A percentile compares a stretch with the other conserved stretches of the same genome.
These are phyloP conservation scores for Neofusicoccum ribis DNA, from an alignment of 2,329 filamentous ascomycete genomes.

Conservation along the genomic window DNA sequence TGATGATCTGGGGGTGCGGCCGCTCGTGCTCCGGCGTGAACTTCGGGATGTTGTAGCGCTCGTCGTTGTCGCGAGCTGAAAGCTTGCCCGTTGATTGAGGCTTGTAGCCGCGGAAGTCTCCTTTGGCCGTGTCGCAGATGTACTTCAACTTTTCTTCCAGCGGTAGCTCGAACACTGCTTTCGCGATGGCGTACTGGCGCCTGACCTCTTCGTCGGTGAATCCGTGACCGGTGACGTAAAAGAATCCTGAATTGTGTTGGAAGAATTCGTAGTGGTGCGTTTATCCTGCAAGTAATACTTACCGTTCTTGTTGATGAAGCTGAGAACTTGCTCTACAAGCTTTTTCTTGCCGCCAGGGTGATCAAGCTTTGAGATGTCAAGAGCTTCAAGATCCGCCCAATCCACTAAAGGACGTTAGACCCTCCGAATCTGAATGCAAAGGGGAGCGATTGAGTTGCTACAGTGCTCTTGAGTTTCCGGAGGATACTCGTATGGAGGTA, in stretches of 20 bases:
- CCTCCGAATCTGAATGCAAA: too few species aligned
- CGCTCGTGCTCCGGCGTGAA: constrained; percentile 27
- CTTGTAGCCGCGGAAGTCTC: constrained; percentile 10
- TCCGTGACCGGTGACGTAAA: constrained; percentile 33
- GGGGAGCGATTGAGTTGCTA: background rate
- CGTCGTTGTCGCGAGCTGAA: constrained; percentile 28
- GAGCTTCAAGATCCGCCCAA: constrained; percentile 33
- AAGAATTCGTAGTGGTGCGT: constrained; percentile 25
- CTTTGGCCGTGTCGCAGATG: background rate
- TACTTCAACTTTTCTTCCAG: constrained; percentile 28
- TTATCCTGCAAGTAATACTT: background rate
- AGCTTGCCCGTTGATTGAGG: constrained; percentile 5
- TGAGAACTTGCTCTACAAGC: constrained; percentile 56
- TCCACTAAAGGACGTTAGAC: constrained; percentile 21
- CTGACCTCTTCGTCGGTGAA: constrained; percentile 33
- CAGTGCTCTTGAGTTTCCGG: background rate
- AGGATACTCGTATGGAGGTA: constrained; percentile 1
- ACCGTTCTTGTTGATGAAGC: constrained; percentile 1
- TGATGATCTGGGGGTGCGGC: constrained; percentile 30
- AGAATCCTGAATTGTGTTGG: constrained; percentile 28
- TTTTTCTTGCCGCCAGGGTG: constrained; percentile 55
- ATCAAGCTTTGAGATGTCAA: constrained; percentile 53
- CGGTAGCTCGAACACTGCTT: constrained; percentile 33
- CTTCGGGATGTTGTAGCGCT: constrained; percentile 31
- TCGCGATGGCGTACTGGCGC: constrained; percentile 35